phyloP scores from a whole-genome alignment of 768 basidiomycete species.

The Russula vinacea region DNA sequence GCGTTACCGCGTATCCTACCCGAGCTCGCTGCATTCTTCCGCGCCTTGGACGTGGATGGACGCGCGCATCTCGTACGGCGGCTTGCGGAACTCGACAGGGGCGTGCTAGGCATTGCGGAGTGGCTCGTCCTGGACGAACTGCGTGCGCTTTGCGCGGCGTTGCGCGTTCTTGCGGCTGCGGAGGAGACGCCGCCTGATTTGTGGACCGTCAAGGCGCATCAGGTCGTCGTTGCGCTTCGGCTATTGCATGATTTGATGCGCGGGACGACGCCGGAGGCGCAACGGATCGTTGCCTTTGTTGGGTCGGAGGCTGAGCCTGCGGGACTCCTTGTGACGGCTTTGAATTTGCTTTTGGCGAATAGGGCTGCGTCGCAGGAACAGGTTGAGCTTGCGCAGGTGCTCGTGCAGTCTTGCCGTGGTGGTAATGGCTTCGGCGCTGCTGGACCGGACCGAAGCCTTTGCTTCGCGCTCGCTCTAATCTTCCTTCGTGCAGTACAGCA shows the following conservation, averaged over 20 bases:
- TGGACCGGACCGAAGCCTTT: constrained; percentile 34
- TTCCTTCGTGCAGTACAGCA: constrained; percentile 35
- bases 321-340: constrained; percentile 40
- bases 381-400: constrained; percentile 42
- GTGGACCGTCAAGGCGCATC: constrained; percentile 44
- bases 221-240: constrained; percentile 49
- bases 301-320: constrained; percentile 45
- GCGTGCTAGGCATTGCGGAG: constrained; percentile 55
- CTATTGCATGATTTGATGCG: constrained; percentile 48
- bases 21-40: constrained; percentile 56
- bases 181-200: constrained; percentile 36
- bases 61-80: constrained; percentile 49
- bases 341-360: constrained; percentile 48
- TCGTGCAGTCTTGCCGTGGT: constrained; percentile 25
- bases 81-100: constrained; percentile 55
- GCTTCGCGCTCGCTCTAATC: constrained; percentile 32
- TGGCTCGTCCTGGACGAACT: constrained; percentile 69
- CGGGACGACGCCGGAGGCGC: constrained; percentile 43
- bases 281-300: constrained; percentile 41
- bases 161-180: constrained; percentile 40
- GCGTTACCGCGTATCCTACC: constrained; percentile 57
- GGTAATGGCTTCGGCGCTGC: constrained; percentile 18
- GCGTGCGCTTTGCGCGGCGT: constrained; percentile 58
- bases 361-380: constrained; percentile 48
- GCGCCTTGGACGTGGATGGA: constrained; percentile 52